Evolutionary conservation across 2,329 filamentous ascomycete genomes (phyloP).

Genomic region (Sordariomycetes sp.): DNA sequence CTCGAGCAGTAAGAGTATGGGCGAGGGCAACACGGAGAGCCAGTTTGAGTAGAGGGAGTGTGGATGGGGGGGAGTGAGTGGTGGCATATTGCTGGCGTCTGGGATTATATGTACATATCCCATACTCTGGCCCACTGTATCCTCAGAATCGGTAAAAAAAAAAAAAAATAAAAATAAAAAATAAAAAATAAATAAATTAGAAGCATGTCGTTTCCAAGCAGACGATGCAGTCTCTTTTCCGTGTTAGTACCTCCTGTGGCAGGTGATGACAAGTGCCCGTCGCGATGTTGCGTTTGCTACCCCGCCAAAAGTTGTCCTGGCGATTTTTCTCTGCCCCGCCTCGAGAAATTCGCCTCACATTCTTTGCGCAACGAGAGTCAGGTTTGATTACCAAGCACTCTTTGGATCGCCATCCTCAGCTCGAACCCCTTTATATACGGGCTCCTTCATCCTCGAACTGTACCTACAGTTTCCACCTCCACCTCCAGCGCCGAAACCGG

Average conservation of each 20-base stretch:
- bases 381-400: neutral
- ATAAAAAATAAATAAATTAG: no score
- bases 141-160: no score
- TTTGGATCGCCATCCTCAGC: neutral
- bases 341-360: neutral
- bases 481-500: neutral
- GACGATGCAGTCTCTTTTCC: neutral
- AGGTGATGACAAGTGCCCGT: neutral
- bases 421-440: neutral
- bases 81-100: neutral
- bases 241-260: neutral
- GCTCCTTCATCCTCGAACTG: neutral
- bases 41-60: conserved; percentile 23
- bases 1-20: conserved; percentile 84
- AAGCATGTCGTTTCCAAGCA: neutral
- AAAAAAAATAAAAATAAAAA: no score
- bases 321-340: neutral
- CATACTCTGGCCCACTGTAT: neutral
- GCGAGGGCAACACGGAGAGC: conserved; percentile 80
- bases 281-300: neutral
- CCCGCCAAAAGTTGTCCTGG: neutral
- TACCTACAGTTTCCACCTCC: neutral
- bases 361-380: neutral
- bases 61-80: neutral
- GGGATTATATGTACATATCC: neutral